phyloP scores from a whole-genome alignment of 2,329 filamentous ascomycete species.

The Ophiostoma angusticollis region DNA sequence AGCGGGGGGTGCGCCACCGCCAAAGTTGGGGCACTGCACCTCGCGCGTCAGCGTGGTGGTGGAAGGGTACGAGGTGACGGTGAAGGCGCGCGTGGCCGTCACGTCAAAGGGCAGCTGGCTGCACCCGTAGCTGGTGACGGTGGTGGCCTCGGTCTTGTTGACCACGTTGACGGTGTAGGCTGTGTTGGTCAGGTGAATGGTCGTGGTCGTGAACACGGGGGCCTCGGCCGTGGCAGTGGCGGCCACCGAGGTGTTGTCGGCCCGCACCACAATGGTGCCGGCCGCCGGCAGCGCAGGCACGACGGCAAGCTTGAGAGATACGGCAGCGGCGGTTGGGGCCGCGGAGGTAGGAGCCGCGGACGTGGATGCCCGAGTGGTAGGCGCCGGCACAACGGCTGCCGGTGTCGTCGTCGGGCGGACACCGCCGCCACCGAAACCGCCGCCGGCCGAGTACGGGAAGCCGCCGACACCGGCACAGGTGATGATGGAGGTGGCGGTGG shows the following conservation, averaged over 20 bases:
- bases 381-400: too few relatives aligned
- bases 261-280: neutral
- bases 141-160: conserved; percentile 1
- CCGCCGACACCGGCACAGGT: conserved; percentile 8
- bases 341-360: neutral
- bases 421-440: conserved; percentile 14
- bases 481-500: conserved; percentile 10
- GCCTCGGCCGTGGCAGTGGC: neutral
- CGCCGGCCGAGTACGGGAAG: conserved; percentile 4
- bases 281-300: neutral
- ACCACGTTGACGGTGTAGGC: conserved; percentile 11
- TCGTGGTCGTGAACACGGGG: conserved; percentile 19
- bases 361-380: too few relatives aligned
- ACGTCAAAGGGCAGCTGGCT: conserved; percentile 8
- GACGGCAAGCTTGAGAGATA: neutral
- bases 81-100: conserved; percentile 1
- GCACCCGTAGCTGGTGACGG: conserved; percentile 6
- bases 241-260: neutral
- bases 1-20: too few relatives aligned
- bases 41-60: conserved; percentile 1
- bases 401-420: too few relatives aligned
- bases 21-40: neutral
- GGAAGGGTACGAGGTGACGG: conserved; percentile 1
- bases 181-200: conserved; percentile 19
- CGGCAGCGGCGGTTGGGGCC: neutral